Evolutionary conservation across 148 eudicot genomes (phyloP).

Genomic region (Fagopyrum tataricum): DNA sequence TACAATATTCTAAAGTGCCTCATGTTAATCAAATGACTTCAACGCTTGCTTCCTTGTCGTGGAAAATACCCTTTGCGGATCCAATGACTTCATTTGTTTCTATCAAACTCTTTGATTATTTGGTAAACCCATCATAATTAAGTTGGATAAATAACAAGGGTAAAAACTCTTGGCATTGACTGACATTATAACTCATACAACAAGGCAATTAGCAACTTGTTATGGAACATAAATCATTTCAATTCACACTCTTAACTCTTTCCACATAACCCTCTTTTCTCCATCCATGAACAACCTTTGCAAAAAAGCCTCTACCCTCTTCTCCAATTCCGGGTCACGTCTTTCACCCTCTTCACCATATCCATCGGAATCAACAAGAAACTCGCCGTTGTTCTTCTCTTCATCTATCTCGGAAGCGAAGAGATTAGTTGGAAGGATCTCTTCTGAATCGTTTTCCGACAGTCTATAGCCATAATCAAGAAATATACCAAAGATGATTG

Average conservation of each 20-base stretch:
- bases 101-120: no score
- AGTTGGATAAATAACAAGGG: no score
- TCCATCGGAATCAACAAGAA: neutral
- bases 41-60: no score
- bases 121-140: no score
- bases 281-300: constrained; percentile 8
- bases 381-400: no score
- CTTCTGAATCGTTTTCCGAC: neutral
- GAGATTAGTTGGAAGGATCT: neutral
- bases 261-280: neutral
- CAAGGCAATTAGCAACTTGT: neutral
- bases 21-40: no score
- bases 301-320: neutral
- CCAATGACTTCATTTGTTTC: no score
- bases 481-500: neutral
- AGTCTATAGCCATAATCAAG: neutral
- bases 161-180: no score
- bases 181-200: no score
- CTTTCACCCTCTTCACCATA: neutral
- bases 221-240: neutral
- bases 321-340: neutral
- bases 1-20: no score
- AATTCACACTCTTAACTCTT: neutral
- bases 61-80: no score
- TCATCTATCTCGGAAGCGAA: neutral